These are phyloP conservation scores for Cordyceps militaris DNA, from an alignment of 2,329 filamentous ascomycete genomes.

Conservation along the genomic window DNA sequence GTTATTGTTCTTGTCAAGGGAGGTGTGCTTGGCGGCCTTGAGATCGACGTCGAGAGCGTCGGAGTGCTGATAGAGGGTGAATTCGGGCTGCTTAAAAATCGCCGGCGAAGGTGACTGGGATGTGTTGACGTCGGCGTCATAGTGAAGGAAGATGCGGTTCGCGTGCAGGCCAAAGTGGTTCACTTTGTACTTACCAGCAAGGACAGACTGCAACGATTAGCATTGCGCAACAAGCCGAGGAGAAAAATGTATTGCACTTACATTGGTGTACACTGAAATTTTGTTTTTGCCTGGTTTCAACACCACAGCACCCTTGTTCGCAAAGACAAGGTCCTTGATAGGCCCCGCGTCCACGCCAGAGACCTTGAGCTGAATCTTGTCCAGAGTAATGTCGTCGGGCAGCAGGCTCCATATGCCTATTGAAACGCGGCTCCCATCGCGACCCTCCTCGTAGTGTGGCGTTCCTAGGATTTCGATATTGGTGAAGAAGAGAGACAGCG, in stretches of 20 bases:
- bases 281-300: slow-evolving; percentile 43
- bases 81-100: slow-evolving; percentile 51
- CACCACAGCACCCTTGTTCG: slow-evolving; percentile 20
- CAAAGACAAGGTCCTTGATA: slow-evolving; percentile 48
- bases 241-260: slow-evolving; percentile 18
- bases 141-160: slow-evolving; percentile 57
- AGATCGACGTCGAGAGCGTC: slow-evolving; percentile 63
- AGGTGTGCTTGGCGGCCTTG: slow-evolving; percentile 59
- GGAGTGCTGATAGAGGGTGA: slow-evolving; percentile 67
- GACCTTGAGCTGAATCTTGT: slow-evolving; percentile 58
- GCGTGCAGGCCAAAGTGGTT: slow-evolving; percentile 62
- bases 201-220: slow-evolving; percentile 45
- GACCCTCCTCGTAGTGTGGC: slow-evolving; percentile 60
- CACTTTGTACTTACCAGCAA: slow-evolving; percentile 68
- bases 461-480: slow-evolving; percentile 60
- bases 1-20: slow-evolving; percentile 71
- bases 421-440: slow-evolving; percentile 67
- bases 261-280: slow-evolving; percentile 30
- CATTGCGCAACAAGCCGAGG: background rate
- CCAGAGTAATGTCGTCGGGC: slow-evolving; percentile 60
- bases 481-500: slow-evolving; percentile 67
- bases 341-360: slow-evolving; percentile 47
- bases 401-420: slow-evolving; percentile 66
- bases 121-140: slow-evolving; percentile 53
- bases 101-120: slow-evolving; percentile 37